These are phyloP conservation scores for Curvularia spicifera DNA, from an alignment of 2,329 filamentous ascomycete species.

Conservation along the genomic window DNA sequence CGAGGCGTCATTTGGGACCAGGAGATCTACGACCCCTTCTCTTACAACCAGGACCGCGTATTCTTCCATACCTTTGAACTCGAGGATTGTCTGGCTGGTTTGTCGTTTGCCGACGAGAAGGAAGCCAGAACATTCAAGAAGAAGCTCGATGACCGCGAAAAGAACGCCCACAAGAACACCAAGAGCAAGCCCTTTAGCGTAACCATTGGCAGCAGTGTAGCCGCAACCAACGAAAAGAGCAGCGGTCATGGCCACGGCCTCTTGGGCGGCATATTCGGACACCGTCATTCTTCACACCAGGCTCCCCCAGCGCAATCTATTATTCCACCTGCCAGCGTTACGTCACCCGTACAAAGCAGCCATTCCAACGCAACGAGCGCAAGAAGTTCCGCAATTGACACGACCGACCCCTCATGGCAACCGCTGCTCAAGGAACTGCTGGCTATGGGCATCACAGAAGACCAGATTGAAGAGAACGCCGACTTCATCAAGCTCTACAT, in stretches of 20 bases:
- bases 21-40: conserved; percentile 94
- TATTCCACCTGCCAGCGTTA: conserved; percentile 53
- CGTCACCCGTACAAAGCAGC: conserved; percentile 46
- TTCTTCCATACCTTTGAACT: conserved; percentile 99
- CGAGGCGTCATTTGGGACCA: conserved; percentile 59
- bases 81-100: conserved; percentile 85
- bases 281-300: conserved; percentile 55
- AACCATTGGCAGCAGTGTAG: conserved; percentile 31
- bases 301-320: conserved; percentile 56
- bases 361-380: conserved; percentile 45
- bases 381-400: conserved; percentile 61
- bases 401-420: conserved; percentile 67
- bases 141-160: conserved; percentile 95
- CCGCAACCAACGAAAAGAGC: conserved; percentile 39
- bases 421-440: conserved; percentile 66
- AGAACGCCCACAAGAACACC: conserved; percentile 90
- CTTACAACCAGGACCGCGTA: conserved; percentile 94
- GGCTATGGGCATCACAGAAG: conserved; percentile 71
- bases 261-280: conserved; percentile 59
- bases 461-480: conserved; percentile 70
- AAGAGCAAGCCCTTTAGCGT: conserved; percentile 74
- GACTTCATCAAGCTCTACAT: conserved; percentile 73
- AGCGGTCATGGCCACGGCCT: conserved; percentile 53
- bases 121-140: conserved; percentile 97
- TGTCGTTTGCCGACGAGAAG: conserved; percentile 96